Conservation (phyloP, 108 stramenopile genomes). For the Fistulifera solaris region DNA sequence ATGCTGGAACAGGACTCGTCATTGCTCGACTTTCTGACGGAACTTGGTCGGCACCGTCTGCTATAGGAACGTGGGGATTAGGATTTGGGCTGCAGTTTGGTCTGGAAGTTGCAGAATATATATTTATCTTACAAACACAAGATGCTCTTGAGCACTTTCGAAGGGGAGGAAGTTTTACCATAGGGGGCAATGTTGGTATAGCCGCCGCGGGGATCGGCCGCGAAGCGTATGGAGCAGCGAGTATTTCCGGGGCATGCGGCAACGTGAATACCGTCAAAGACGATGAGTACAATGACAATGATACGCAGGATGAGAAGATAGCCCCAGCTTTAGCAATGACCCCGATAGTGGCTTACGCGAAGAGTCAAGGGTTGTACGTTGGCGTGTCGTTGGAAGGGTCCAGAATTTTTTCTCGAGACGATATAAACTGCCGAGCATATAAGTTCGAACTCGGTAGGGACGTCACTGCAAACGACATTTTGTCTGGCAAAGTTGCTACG, state of each 20-base stretch:
- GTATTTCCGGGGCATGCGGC: conserved; percentile 39
- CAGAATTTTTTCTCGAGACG: conserved; percentile 63
- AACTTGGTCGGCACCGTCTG: conserved; percentile 83
- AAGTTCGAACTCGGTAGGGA: conserved; percentile 48
- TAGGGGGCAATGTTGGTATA: conserved; percentile 77
- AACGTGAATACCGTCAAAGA: conserved; percentile 36
- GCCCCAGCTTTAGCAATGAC: conserved; percentile 35
- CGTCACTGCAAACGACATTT: conserved; percentile 57
- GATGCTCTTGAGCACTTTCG: conserved; percentile 79
- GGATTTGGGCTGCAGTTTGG: conserved; percentile 84
- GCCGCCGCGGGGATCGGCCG: conserved; percentile 64
- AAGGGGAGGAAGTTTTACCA: conserved; percentile 54
- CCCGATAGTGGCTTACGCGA: conserved; percentile 83
- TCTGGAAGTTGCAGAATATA: conserved; percentile 74
- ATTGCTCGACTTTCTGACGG: conserved; percentile 72
- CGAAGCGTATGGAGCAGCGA: conserved; percentile 78
- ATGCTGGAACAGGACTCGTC: conserved; percentile 79
- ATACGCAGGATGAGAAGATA: conserved; percentile 7
- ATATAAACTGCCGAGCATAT: conserved; percentile 71
- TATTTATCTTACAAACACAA: conserved; percentile 76
- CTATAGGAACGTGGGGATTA: conserved; percentile 71
- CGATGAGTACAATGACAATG: conserved; percentile 46
- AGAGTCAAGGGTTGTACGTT: conserved; percentile 77
- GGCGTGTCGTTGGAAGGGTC: conserved; percentile 81
- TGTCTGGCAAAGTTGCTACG: conserved; percentile 57